Conservation (phyloP, 768 basidiomycete genomes). For the Phylloporus sp. region DNA sequence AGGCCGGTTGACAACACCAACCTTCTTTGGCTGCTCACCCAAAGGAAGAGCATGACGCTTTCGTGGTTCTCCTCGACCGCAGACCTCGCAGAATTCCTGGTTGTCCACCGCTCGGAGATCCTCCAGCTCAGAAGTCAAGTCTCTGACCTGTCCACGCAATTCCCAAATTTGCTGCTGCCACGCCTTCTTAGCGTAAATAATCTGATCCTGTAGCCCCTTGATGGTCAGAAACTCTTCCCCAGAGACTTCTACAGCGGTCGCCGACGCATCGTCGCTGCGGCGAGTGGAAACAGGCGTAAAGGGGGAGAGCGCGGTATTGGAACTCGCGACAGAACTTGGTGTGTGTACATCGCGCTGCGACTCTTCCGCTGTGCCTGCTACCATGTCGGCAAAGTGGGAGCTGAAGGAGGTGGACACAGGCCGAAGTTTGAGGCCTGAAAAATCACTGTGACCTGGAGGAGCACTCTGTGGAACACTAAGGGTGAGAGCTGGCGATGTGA, state of each 20-base stretch:
- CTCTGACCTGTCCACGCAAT: constrained; percentile 66
- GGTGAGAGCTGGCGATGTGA: constrained; percentile 9
- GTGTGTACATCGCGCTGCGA: constrained; percentile 43
- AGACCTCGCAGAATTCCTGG: constrained; percentile 50
- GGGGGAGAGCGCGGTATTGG: constrained; percentile 41
- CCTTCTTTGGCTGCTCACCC: constrained; percentile 22
- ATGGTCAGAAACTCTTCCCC: constrained; percentile 46
- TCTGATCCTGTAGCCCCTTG: constrained; percentile 56
- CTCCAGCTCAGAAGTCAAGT: constrained; percentile 65
- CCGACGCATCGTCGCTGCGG: constrained; percentile 31
- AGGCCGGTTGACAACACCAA: constrained; percentile 55
- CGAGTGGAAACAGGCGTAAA: constrained; percentile 38
- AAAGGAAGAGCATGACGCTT: constrained; percentile 6
- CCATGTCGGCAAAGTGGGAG: constrained; percentile 52
- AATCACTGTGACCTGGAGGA: constrained; percentile 57
- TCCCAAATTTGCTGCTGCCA: constrained; percentile 77
- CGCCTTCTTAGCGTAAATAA: constrained; percentile 49
- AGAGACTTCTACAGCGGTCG: constrained; percentile 20
- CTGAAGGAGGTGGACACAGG: constrained; percentile 77
- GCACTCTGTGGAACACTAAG: constrained; percentile 50
- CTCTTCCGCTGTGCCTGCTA: constrained; percentile 25
- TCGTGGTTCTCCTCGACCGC: constrained; percentile 46
- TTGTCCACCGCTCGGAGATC: constrained; percentile 42
- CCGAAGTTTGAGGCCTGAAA: constrained; percentile 63
- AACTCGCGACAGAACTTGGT: constrained; percentile 43